phyloP scores from a whole-genome alignment of 805 yeast genomes.

The Candida piceae region DNA sequence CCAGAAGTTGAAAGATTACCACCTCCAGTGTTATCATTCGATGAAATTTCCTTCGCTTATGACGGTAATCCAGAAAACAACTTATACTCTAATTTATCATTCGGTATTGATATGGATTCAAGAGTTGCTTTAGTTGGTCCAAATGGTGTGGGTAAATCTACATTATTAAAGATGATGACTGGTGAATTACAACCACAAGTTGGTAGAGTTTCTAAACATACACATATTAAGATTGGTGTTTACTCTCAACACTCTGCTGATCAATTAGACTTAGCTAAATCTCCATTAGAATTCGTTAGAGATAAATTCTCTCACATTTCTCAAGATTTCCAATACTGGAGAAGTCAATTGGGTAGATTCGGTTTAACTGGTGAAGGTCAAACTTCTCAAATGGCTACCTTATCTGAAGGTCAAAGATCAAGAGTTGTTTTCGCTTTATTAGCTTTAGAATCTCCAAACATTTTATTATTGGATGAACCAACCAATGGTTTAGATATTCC shows the following conservation, averaged over 20 bases:
- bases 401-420: slow-evolving; percentile 98
- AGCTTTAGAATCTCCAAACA: slow-evolving; percentile 93
- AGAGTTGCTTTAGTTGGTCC: slow-evolving; percentile 98
- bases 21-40: slow-evolving; percentile 97
- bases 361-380: slow-evolving; percentile 99
- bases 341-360: slow-evolving; percentile 95
- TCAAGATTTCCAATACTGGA: slow-evolving; percentile 98
- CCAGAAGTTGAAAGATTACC: slow-evolving; percentile 96
- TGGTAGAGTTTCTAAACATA: slow-evolving; percentile 96
- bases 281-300: slow-evolving; percentile 95
- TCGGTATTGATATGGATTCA: slow-evolving; percentile 99
- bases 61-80: slow-evolving; percentile 79
- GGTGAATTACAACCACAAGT: slow-evolving; percentile 85
- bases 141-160: slow-evolving; percentile 98
- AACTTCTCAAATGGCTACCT: slow-evolving; percentile 96
- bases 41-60: slow-evolving; percentile 89
- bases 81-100: slow-evolving; percentile 84
- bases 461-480: slow-evolving; percentile 96
- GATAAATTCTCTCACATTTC: slow-evolving; percentile 86
- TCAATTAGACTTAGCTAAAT: slow-evolving; percentile 91
- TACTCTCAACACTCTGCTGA: slow-evolving; percentile 99
- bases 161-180: slow-evolving; percentile 92
- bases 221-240: slow-evolving; percentile 96
- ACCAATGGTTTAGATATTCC: slow-evolving; percentile 99
- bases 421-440: slow-evolving; percentile 96